phyloP scores from a whole-genome alignment of 371 early-diverging fungal species.

The Dentiscutata heterogama region DNA sequence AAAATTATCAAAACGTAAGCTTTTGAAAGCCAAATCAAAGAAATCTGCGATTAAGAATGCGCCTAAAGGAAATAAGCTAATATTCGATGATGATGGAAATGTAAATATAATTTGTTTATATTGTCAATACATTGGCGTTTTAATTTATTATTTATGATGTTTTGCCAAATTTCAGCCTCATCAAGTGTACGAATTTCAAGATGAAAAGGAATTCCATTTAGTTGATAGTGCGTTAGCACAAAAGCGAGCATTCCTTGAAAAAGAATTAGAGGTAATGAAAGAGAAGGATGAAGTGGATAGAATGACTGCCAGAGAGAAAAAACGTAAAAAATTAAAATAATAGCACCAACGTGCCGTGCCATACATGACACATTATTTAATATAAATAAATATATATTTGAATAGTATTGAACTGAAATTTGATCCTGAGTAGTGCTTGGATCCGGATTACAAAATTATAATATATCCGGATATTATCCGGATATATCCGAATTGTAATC shows the following conservation, averaged over 20 bases:
- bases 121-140: neutral
- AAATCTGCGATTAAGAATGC: conserved; percentile 75
- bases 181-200: conserved; percentile 80
- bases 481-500: too few species aligned
- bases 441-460: too few species aligned
- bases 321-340: conserved; percentile 58
- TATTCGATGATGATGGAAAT: conserved; percentile 95
- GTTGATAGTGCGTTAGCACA: conserved; percentile 74
- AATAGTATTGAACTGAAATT: too few species aligned
- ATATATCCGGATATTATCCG: too few species aligned
- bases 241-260: conserved; percentile 74
- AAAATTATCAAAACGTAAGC: conserved; percentile 57
- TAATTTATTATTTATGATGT: neutral
- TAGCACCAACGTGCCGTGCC: neutral
- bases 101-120: conserved; percentile 54
- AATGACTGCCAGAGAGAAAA: conserved; percentile 72
- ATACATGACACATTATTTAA: too few species aligned
- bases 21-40: conserved; percentile 65
- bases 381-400: too few species aligned
- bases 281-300: conserved; percentile 82
- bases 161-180: conserved; percentile 58
- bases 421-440: neutral
- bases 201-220: conserved; percentile 81
- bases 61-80: conserved; percentile 74
- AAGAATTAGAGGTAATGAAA: conserved; percentile 69